Conservation (phyloP, 345 rosid species). For the Durio zibethinus region DNA sequence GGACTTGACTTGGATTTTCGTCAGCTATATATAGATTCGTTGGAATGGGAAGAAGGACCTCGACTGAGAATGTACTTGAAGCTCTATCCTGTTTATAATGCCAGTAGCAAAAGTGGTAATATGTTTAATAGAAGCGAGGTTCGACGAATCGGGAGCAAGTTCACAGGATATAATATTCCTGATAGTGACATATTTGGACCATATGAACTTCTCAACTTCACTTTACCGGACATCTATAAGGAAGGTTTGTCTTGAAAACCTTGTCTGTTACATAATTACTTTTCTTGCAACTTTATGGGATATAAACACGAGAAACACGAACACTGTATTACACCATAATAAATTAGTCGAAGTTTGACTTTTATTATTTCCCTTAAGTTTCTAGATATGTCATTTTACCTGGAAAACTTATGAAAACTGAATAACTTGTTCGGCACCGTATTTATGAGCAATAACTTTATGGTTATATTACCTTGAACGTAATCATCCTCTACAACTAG, state of each 20-base stretch:
- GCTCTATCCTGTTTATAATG: conserved; percentile 55
- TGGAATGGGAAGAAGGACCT: conserved; percentile 71
- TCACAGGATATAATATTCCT: conserved; percentile 69
- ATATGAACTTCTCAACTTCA: conserved; percentile 75
- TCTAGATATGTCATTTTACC: not conserved
- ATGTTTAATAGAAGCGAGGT: conserved; percentile 64
- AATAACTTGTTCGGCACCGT: not conserved
- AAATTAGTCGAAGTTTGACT: too few species aligned
- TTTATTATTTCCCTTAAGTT: not conserved
- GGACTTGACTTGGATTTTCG: conserved; percentile 48
- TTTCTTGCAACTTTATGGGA: not conserved
- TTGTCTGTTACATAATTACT: not conserved
- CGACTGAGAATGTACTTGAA: conserved; percentile 70
- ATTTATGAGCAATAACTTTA: not conserved
- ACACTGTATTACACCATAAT: not conserved
- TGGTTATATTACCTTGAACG: not conserved
- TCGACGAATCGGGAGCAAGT: conserved; percentile 48
- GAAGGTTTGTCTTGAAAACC: conserved; percentile 53
- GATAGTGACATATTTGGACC: conserved; percentile 82
- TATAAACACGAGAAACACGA: not conserved
- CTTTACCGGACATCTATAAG: conserved; percentile 52
- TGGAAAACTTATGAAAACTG: not conserved
- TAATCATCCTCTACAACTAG: not conserved
- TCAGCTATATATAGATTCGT: conserved; percentile 54
- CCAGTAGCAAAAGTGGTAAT: conserved; percentile 28